phyloP scores from a whole-genome alignment of 1,139 yeast species.

The Geotrichum candidum region DNA sequence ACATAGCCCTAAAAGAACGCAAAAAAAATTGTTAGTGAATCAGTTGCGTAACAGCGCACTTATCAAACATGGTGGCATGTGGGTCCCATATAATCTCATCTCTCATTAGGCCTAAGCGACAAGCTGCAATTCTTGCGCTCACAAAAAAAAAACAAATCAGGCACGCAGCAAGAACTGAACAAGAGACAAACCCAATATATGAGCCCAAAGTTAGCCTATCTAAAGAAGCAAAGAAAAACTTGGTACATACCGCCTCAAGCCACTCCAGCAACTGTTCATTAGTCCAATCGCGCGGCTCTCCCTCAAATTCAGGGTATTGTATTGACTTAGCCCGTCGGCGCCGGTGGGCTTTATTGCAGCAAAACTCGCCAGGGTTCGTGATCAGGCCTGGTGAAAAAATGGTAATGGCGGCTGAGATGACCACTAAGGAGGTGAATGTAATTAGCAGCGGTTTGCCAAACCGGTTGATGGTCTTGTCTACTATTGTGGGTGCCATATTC shows the following conservation, averaged over 20 bases:
- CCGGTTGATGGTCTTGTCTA: neutral
- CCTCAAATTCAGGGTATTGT: neutral
- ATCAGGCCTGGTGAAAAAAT: neutral
- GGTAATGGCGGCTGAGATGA: neutral
- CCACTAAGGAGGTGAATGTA: neutral
- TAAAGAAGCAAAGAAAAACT: too few relatives aligned
- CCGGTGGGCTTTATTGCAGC: neutral
- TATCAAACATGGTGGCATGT: neutral
- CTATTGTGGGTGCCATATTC: neutral
- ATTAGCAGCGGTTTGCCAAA: slow-evolving; percentile 2
- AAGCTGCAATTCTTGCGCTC: too few relatives aligned
- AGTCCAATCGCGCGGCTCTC: slow-evolving; percentile 23
- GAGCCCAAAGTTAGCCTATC: too few relatives aligned
- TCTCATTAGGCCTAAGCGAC: too few relatives aligned
- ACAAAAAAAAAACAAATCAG: too few relatives aligned
- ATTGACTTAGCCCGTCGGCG: neutral
- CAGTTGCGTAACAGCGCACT: neutral
- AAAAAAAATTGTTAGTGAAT: neutral
- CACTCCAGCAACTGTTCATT: slow-evolving; percentile 22
- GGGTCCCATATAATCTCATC: too few relatives aligned
- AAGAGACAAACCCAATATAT: too few relatives aligned
- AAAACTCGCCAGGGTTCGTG: neutral
- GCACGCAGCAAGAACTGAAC: too few relatives aligned
- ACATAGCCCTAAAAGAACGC: slow-evolving; percentile 22
- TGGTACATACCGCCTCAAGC: slow-evolving; percentile 23